A percentile compares a stretch with the other conserved stretches of the same genome.
Evolutionary conservation across 495 filamentous ascomycete genomes (phyloP).

Genomic region (Tetracladium setigerum): DNA sequence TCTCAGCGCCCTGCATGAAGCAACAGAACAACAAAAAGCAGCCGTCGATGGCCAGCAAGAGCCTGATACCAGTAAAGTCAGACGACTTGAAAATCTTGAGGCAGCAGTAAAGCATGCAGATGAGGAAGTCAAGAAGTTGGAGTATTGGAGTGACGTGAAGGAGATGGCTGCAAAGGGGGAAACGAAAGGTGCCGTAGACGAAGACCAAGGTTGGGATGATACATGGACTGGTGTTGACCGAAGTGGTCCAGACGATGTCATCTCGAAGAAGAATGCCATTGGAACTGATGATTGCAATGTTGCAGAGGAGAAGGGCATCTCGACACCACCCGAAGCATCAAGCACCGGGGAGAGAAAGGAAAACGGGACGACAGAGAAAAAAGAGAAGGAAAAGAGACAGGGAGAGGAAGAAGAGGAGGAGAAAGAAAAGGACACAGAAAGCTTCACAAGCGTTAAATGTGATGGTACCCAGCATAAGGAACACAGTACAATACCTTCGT

Average conservation of each 20-base stretch:
- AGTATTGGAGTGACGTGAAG: conserved; percentile 72
- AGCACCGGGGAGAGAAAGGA: background rate
- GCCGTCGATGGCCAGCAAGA: conserved; percentile 16
- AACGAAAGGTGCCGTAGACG: conserved; percentile 36
- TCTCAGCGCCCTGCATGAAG: conserved; percentile 51
- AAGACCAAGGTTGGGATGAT: conserved; percentile 35
- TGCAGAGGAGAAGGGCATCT: conserved; percentile 4
- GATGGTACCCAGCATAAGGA: too few species aligned
- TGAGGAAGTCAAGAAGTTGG: conserved; percentile 55
- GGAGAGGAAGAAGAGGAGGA: background rate
- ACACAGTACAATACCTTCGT: too few species aligned
- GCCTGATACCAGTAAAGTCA: conserved; percentile 6
- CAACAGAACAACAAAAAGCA: conserved; percentile 26
- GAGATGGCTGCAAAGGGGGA: conserved; percentile 48
- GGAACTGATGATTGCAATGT: conserved; percentile 10
- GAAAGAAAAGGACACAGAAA: background rate
- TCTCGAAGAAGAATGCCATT: conserved; percentile 11
- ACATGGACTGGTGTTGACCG: conserved; percentile 19
- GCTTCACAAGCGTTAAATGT: background rate
- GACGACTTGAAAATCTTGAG: conserved; percentile 43
- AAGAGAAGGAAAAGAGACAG: conserved; percentile 1
- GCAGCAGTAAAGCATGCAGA: conserved; percentile 56
- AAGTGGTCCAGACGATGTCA: conserved; percentile 20
- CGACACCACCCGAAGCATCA: background rate
- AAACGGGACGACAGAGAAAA: conserved; percentile 11